Evolutionary conservation across 768 basidiomycete genomes (phyloP).

Genomic region (Rhodotorula graminis): DNA sequence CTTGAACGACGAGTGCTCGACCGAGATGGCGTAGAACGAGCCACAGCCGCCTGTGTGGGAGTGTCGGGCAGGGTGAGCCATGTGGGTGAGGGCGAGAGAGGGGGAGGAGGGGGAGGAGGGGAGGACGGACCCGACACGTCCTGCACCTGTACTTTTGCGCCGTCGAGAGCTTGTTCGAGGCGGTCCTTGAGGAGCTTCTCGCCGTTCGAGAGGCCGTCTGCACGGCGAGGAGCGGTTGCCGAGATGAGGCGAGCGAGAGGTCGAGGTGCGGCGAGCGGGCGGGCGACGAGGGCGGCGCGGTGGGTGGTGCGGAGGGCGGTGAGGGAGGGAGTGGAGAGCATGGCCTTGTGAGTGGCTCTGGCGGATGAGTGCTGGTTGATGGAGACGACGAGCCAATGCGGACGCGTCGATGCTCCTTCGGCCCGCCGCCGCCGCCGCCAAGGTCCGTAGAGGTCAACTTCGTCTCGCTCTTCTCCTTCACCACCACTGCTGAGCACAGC

Average conservation of each 20-base stretch:
- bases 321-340: background rate
- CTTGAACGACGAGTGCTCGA: slow-evolving; percentile 77
- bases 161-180: slow-evolving; percentile 67
- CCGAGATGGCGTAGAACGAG: slow-evolving; percentile 88
- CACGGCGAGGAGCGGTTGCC: background rate
- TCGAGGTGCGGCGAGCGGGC: background rate
- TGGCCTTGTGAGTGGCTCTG: no score
- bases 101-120: background rate
- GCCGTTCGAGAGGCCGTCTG: slow-evolving; percentile 47
- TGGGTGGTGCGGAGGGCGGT: background rate
- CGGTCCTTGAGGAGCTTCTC: slow-evolving; percentile 69
- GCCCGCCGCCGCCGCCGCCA: no score
- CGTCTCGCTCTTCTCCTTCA: background rate
- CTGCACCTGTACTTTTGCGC: slow-evolving; percentile 75
- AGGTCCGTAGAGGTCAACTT: no score
- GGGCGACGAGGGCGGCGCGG: background rate
- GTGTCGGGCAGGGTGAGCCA: background rate
- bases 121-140: slow-evolving; percentile 81
- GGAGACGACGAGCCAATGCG: background rate
- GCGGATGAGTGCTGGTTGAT: no score
- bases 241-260: background rate
- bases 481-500: no score
- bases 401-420: no score
- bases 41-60: slow-evolving; percentile 77
- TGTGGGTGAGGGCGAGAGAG: background rate